Conservation (phyloP, 2,329 filamentous ascomycete species). For the Nothomitra cinnamomea region DNA sequence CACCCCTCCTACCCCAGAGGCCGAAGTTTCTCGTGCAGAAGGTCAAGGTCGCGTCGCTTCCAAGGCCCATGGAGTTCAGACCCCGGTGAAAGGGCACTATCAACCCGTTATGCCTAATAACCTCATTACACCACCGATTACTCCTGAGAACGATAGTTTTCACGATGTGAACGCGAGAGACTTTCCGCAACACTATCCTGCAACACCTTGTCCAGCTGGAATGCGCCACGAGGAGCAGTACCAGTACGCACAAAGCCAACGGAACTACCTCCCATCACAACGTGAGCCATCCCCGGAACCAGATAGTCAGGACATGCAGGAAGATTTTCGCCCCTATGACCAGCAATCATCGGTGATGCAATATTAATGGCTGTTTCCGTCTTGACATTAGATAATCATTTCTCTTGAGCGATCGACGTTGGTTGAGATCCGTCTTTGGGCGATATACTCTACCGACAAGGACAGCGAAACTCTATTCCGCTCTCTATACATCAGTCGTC, state of each 20-base stretch:
- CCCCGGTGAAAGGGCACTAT: conserved; percentile 57
- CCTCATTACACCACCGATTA: conserved; percentile 74
- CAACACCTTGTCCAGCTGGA: neutral
- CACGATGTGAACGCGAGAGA: neutral
- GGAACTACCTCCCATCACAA: neutral
- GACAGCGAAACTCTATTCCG: neutral
- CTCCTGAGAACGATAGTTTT: conserved; percentile 37
- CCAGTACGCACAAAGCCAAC: neutral
- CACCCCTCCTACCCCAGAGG: conserved; percentile 42
- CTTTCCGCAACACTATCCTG: neutral
- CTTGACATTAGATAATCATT: neutral
- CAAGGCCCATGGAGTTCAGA: conserved; percentile 19
- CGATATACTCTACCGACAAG: neutral
- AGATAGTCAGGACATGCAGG: neutral
- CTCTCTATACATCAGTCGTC: no score
- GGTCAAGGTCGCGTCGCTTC: conserved; percentile 14
- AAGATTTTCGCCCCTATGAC: neutral
- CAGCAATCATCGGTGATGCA: neutral
- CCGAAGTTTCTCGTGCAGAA: conserved; percentile 34
- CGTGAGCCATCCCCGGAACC: neutral
- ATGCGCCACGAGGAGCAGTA: neutral
- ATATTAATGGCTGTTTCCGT: neutral
- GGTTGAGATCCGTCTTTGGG: neutral
- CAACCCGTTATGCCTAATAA: conserved; percentile 47
- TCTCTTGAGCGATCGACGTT: neutral